These are phyloP conservation scores for Populus hybrid DNA, from an alignment of 441 rosid genomes.

Conservation along the genomic window DNA sequence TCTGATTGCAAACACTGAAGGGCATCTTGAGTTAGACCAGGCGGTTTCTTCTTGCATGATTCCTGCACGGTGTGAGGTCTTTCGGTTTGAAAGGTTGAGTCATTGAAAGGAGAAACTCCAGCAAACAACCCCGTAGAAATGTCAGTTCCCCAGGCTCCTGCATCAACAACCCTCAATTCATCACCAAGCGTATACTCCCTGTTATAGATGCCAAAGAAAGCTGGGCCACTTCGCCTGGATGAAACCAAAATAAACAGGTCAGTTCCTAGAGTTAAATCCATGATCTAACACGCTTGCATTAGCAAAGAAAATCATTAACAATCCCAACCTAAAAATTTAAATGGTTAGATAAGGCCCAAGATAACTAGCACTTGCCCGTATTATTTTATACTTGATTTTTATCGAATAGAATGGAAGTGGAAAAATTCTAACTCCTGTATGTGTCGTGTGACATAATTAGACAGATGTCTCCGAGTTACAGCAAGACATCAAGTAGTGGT, in stretches of 20 bases:
- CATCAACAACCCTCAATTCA: constrained; percentile 39
- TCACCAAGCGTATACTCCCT: constrained; percentile 13
- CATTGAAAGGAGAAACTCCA: constrained; percentile 21
- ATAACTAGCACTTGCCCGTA: no score
- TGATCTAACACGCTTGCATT: not conserved
- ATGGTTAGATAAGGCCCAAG: no score
- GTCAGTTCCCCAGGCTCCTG: constrained; percentile 38
- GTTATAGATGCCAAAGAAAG: no score
- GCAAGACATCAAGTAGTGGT: not conserved
- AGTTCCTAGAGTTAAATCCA: not conserved
- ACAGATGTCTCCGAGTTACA: not conserved
- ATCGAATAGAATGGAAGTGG: no score
- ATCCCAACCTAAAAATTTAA: no score
- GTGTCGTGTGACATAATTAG: not conserved
- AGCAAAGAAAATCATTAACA: no score
- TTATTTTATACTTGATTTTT: no score
- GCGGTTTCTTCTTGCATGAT: constrained; percentile 53
- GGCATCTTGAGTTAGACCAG: constrained; percentile 62
- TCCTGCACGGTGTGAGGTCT: constrained; percentile 27
- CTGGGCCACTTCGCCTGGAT: constrained; percentile 29
- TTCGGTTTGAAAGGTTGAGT: constrained; percentile 32
- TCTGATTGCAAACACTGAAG: constrained; percentile 45
- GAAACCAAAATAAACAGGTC: not conserved
- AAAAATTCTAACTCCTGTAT: no score
- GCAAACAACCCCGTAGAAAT: constrained; percentile 18